Percentiles rank a stretch among this genome's conserved stretches.
Evolutionary conservation across 1,139 yeast genomes (phyloP).

Genomic region (Sugiyamaella xylanicola): DNA sequence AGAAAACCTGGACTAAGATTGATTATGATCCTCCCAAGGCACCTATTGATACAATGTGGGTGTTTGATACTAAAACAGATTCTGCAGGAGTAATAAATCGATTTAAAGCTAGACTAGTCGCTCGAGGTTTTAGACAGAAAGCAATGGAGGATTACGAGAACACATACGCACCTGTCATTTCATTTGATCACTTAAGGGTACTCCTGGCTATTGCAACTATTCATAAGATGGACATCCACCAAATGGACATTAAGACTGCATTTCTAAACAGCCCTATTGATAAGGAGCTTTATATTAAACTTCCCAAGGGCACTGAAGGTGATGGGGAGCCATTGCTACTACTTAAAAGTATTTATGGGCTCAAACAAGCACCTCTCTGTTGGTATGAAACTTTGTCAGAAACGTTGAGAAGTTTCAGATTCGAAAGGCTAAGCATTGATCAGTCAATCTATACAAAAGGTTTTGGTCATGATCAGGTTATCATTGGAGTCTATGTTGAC

Average conservation of each 20-base stretch:
- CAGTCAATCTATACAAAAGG: neutral
- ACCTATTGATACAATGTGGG: too few species aligned
- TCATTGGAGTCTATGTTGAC: neutral
- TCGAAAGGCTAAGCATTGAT: neutral
- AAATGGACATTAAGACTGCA: constrained; percentile 10
- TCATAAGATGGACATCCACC: neutral
- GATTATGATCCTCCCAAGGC: too few species aligned
- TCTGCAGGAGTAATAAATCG: neutral
- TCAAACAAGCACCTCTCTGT: constrained; percentile 1
- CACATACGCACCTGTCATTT: constrained; percentile 9
- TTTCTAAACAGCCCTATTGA: constrained; percentile 3
- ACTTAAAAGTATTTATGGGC: neutral
- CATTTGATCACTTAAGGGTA: neutral
- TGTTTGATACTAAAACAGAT: too few species aligned
- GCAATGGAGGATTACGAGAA: constrained; percentile 7
- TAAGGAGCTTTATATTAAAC: constrained; percentile 4
- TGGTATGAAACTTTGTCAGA: neutral
- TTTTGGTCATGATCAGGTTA: neutral
- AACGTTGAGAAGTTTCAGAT: neutral
- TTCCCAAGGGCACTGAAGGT: neutral
- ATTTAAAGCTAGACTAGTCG: constrained; percentile 13
- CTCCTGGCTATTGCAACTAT: neutral
- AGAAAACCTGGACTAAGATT: too few species aligned
- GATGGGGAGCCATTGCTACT: neutral
- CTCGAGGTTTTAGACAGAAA: constrained; percentile 4